Base-by-base conservation (phyloP, 2,329 filamentous ascomycete genomes). In the Piedraia hortae region DNA sequence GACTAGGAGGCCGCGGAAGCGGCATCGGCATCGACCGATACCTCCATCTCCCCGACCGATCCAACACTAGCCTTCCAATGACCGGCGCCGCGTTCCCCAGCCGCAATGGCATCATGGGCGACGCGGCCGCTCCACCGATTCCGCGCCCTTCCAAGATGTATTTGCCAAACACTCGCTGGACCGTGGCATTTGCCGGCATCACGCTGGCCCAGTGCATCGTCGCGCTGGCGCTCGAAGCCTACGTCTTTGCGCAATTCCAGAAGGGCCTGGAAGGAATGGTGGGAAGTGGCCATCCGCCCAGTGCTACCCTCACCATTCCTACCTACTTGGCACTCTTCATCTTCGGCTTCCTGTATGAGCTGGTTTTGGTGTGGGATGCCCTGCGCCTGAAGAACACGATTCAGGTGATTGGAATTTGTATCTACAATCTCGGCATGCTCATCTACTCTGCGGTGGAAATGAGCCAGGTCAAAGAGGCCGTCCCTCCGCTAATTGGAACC, bases 261-360 rank as follows among this genome's bases (percentile, higher is more conserved):
- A 48, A 48, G 19, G 64, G 54, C 29, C 43, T 59, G 16, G 33
- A 43, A 7, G 21, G 14, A 10, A 38, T 21, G 16, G 21, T 18
- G 12, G 12, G 10, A 8, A n/a, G 21, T 5, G 12, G 12, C 6
- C 27, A 30, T 15, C 21, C 25, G 9, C 26, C 43, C 21, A 50
- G 42, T 21, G 48, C 53, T 21, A 48, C 53, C 21, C 53, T 50
- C 43, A 62, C 80, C 1, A 90, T 97, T 31, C 82, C 85, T 12
- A 93, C 82, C 16, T 93, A 91, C 48, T 57, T 97, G 26, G 77
- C 82, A 12, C 63, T 97, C 20, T 90, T 93, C 54, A 90, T 91
- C 44, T 91, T 97, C 45, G 85, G 77, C 28, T 93, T 89, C 50
- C 47, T 97, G 26, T 97, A 93, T 50, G 68, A 90, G 41, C 51